Base-by-base conservation (phyloP, 805 yeast species). In the Maudiozyma pseudohumilis region DNA sequence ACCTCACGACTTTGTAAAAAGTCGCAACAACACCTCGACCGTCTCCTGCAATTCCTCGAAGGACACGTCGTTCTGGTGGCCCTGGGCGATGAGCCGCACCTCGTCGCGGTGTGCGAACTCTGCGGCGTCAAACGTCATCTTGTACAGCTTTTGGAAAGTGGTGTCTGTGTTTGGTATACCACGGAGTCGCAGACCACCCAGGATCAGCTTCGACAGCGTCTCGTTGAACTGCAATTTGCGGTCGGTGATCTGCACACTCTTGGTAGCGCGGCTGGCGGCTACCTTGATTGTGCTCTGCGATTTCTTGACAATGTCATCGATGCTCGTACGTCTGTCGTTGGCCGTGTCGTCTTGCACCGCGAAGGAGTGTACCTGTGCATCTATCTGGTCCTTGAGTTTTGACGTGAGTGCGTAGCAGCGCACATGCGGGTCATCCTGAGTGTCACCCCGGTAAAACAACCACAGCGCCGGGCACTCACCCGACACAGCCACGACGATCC, bases 71-170 rank as follows among this genome's bases (percentile, higher is more conserved):
- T 35, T 38, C 6, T 22, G 25, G 4, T 12, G 7, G 11, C 15
- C 31, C 10, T 23, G 25, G 2, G 34, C 13, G 13, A 32, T 21
- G 18, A n/a, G 12, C 50, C 23, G 15, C 25, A 39, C 18, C 12
- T 39, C 55, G 2, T 48, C 39, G 29, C 70, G 48, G 29, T 63
- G 55, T 7, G 67, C 55, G 39, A 66, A 67, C 39, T 61, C 63
- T 3, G 67, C 55, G 0, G 69, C 58, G 35, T 55, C 53, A 39
- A 51, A 59, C 0, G 67, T 55, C 41, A 60, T 54, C 34, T 56
- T 50, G 45, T 59, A 61, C n/a, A 67, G 44, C 49, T 60, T 46
- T 42, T 60, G 53, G 46, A 59, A 41, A 40, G 64, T 44, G 29
- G 52, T 21, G 40, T 53, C 44, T 39, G 50, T 35, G 47, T 45